Evolutionary conservation across 257 asterid genomes (phyloP).

Genomic region (Solanum infundibuliforme): DNA sequence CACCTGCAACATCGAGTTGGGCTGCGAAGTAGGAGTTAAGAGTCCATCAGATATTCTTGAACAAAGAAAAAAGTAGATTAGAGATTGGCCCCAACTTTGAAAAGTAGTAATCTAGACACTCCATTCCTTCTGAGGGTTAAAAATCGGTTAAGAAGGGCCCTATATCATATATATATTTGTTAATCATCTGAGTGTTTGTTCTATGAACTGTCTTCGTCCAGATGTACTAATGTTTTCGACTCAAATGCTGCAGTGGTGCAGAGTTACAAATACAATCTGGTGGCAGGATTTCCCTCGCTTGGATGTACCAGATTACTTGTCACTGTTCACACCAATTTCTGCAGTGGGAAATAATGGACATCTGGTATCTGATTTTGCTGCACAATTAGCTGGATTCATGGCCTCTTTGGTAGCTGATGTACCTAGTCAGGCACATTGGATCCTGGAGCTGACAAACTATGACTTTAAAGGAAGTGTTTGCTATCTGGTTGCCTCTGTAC

Average conservation of each 20-base stretch:
- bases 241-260: conserved; percentile 61
- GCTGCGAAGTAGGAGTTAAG: background rate
- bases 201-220: background rate
- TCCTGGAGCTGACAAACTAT: conserved; percentile 59
- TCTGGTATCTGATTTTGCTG: conserved; percentile 60
- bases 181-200: background rate
- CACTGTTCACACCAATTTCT: conserved; percentile 59
- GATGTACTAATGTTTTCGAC: background rate
- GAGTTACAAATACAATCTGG: conserved; percentile 83
- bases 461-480: conserved; percentile 55
- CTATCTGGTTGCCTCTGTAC: conserved; percentile 72
- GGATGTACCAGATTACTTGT: conserved; percentile 34
- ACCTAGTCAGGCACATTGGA: conserved; percentile 78
- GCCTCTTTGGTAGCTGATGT: conserved; percentile 65
- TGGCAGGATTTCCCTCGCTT: conserved; percentile 86
- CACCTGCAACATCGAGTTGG: background rate
- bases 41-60: background rate
- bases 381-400: conserved; percentile 78
- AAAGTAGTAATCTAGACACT: background rate
- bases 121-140: background rate
- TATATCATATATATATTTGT: background rate
- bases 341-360: conserved; percentile 20
- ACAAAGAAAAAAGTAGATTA: background rate
- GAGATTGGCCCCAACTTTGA: background rate
- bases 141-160: background rate